Conservation (phyloP, 2,329 filamentous ascomycete species). For the Pyrenophora teres region DNA sequence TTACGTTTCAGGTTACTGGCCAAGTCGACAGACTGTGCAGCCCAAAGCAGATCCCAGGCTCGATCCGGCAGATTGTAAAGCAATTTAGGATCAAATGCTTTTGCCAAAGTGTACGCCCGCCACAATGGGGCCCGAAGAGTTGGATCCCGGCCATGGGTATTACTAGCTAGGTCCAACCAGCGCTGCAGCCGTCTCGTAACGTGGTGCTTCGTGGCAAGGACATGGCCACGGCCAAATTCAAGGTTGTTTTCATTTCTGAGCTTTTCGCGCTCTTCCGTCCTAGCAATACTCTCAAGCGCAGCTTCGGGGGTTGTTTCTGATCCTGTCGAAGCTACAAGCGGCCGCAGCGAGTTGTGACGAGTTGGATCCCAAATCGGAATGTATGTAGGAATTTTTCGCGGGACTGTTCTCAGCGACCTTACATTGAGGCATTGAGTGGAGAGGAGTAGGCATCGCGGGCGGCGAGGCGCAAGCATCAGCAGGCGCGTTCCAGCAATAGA, state of each 20-base stretch:
- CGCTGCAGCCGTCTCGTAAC: constrained; percentile 19
- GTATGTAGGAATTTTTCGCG: constrained; percentile 28
- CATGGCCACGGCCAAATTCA: not conserved
- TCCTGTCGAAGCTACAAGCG: constrained; percentile 4
- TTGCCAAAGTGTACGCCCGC: constrained; percentile 37
- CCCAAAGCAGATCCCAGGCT: constrained; percentile 46
- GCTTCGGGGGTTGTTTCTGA: not conserved
- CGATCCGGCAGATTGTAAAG: constrained; percentile 24
- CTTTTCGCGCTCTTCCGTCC: constrained; percentile 14
- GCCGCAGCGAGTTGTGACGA: constrained; percentile 8
- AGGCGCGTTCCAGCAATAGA: not conserved
- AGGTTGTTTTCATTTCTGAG: constrained; percentile 11
- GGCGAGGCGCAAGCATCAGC: constrained; percentile 34
- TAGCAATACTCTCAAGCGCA: constrained; percentile 1
- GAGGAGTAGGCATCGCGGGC: constrained; percentile 28
- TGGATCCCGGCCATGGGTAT: constrained; percentile 1
- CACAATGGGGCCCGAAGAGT: constrained; percentile 28
- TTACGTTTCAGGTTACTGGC: constrained; percentile 20
- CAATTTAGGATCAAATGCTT: constrained; percentile 21
- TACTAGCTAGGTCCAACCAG: constrained; percentile 16
- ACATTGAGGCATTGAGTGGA: constrained; percentile 19
- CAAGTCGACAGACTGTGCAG: constrained; percentile 21
- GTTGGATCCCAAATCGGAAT: constrained; percentile 36
- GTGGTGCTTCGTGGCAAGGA: not conserved
- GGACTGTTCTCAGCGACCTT: constrained; percentile 33